phyloP scores from a whole-genome alignment of 176 grass and related monocot species.

The Pontederia paniculata region DNA sequence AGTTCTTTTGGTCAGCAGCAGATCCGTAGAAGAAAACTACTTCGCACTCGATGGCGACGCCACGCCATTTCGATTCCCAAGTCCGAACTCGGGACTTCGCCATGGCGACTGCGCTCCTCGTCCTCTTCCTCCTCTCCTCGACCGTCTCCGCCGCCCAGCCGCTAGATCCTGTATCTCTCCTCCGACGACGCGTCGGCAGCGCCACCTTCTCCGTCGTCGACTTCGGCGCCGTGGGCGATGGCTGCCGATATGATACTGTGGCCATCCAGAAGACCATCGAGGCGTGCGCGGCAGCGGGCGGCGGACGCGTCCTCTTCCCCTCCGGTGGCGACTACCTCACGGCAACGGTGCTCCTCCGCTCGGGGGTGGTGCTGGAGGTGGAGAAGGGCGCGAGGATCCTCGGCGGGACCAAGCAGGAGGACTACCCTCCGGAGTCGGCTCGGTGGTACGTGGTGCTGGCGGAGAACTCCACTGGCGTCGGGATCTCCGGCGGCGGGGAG shows the following conservation, averaged over 20 bases:
- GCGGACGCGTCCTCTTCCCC: constrained; percentile 52
- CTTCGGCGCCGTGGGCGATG: constrained; percentile 62
- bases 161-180: no score
- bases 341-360: constrained; percentile 62
- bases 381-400: constrained; percentile 56
- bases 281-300: constrained; percentile 40
- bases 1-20: no score
- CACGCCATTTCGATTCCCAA: no score
- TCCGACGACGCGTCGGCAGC: background rate
- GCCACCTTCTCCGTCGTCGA: constrained; percentile 53
- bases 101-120: background rate
- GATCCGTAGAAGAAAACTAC: no score
- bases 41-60: no score
- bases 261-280: constrained; percentile 70
- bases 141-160: constrained; percentile 2
- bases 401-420: constrained; percentile 53
- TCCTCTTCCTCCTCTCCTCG: constrained; percentile 3
- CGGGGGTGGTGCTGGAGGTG: constrained; percentile 56
- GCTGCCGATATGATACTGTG: constrained; percentile 46
- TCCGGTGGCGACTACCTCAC: constrained; percentile 70
- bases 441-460: constrained; percentile 87
- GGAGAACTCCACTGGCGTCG: constrained; percentile 59
- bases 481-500: constrained; percentile 74
- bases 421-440: constrained; percentile 51
- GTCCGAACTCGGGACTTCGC: no score